Conservation (phyloP, 2,329 filamentous ascomycete species). For the Coniella vitis region DNA sequence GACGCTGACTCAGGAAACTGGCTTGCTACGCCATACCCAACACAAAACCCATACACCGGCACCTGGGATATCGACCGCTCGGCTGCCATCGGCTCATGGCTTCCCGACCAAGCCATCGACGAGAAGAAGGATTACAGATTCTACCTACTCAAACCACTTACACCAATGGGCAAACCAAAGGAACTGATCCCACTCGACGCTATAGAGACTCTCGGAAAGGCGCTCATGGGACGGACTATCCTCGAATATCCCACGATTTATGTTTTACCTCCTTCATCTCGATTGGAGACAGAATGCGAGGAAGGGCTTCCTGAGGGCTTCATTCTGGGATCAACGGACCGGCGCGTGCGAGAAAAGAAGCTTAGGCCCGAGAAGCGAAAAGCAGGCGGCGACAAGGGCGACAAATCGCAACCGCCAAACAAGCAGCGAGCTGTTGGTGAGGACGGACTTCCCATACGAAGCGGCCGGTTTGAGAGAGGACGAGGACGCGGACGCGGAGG, state of each 20-base stretch:
- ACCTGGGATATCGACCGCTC: conserved; percentile 20
- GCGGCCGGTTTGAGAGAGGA: not conserved
- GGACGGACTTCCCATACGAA: not conserved
- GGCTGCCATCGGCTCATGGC: conserved; percentile 18
- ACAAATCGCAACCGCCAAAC: not conserved
- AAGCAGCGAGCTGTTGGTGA: conserved; percentile 9
- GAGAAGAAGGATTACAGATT: conserved; percentile 16
- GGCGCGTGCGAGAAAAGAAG: conserved; percentile 6
- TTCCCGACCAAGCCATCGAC: conserved; percentile 16
- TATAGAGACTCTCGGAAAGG: conserved; percentile 39
- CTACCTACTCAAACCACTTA: conserved; percentile 22
- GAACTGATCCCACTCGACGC: conserved; percentile 48
- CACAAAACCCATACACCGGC: conserved; percentile 21
- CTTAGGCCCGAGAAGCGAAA: conserved; percentile 5
- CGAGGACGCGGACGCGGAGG: conserved; percentile 8
- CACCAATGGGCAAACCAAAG: conserved; percentile 14
- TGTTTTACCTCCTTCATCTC: conserved; percentile 35
- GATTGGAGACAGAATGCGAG: not conserved
- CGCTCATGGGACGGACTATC: conserved; percentile 50
- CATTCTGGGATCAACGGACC: conserved; percentile 19
- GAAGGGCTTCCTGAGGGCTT: conserved; percentile 20
- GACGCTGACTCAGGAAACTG: conserved; percentile 17
- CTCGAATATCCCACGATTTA: conserved; percentile 70
- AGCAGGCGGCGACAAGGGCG: not conserved
- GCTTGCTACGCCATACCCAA: conserved; percentile 17